phyloP scores from a whole-genome alignment of 805 yeast species.

The Pichia cabralensis region DNA sequence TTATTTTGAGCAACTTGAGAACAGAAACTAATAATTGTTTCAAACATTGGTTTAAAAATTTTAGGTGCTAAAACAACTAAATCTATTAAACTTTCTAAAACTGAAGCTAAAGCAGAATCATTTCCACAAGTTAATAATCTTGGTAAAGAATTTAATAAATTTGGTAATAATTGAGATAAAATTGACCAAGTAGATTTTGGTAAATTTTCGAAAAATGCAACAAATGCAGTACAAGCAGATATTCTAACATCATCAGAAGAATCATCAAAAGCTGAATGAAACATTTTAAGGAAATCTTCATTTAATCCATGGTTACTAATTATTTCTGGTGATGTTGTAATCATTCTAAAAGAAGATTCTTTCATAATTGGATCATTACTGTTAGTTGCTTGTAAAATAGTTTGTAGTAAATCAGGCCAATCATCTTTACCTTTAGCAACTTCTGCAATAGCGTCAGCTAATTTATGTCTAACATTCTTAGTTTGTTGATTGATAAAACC shows the following conservation, averaged over 20 bases:
- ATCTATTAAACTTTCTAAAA: constrained; percentile 83
- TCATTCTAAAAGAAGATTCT: constrained; percentile 85
- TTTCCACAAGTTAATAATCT: constrained; percentile 71
- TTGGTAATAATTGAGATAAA: constrained; percentile 73
- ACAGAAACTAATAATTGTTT: constrained; percentile 77
- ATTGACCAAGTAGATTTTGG: constrained; percentile 74
- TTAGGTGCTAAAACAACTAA: constrained; percentile 91
- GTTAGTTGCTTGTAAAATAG: constrained; percentile 53
- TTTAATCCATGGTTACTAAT: constrained; percentile 36
- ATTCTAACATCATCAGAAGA: constrained; percentile 73
- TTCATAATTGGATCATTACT: constrained; percentile 53
- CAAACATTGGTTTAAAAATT: constrained; percentile 85
- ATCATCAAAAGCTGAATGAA: constrained; percentile 76
- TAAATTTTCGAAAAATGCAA: constrained; percentile 72
- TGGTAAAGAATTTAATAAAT: constrained; percentile 77
- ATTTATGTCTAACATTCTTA: constrained; percentile 77
- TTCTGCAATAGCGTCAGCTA: constrained; percentile 91
- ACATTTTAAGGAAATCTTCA: constrained; percentile 52
- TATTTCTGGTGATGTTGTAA: constrained; percentile 74
- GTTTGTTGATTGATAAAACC: constrained; percentile 67
- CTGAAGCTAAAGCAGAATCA: constrained; percentile 72
- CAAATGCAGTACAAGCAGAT: constrained; percentile 87
- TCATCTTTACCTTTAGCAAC: constrained; percentile 62
- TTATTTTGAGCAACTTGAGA: constrained; percentile 73
- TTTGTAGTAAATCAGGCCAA: constrained; percentile 77